These are phyloP conservation scores for Micractinium conductrix DNA, from an alignment of 139 green algal species.

Conservation along the genomic window DNA sequence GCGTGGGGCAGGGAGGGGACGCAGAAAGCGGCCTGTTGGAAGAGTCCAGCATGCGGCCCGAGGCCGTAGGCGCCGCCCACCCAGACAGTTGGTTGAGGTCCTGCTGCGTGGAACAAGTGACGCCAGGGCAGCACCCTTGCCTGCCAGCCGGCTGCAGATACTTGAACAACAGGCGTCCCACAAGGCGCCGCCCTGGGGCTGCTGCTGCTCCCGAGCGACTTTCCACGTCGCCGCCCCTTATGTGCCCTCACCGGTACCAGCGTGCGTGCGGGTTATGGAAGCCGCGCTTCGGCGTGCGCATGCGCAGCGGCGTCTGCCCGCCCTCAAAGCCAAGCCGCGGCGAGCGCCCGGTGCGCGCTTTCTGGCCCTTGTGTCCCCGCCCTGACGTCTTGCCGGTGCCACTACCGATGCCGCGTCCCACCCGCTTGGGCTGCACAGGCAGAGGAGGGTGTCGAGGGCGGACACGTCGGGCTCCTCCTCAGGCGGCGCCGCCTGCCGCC, in stretches of 20 bases:
- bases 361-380: slow-evolving; percentile 83
- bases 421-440: slow-evolving; percentile 50
- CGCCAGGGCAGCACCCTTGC: background rate
- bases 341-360: slow-evolving; percentile 61
- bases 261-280: slow-evolving; percentile 70
- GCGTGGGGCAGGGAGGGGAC: too few species aligned
- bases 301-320: slow-evolving; percentile 79
- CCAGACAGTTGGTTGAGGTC: background rate
- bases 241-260: slow-evolving; percentile 22
- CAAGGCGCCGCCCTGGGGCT: too few species aligned
- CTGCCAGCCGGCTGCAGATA: too few species aligned
- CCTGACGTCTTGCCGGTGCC: slow-evolving; percentile 80
- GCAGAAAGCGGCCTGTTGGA: too few species aligned
- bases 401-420: slow-evolving; percentile 76
- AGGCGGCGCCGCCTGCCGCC: background rate
- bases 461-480: background rate
- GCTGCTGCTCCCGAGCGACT: too few species aligned
- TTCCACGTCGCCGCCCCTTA: too few species aligned
- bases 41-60: too few species aligned
- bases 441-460: background rate
- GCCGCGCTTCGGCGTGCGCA: slow-evolving; percentile 70
- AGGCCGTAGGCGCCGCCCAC: too few species aligned
- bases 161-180: too few species aligned
- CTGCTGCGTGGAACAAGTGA: too few species aligned
- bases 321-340: slow-evolving; percentile 80